These are phyloP conservation scores for Hypomyces perniciosus DNA, from an alignment of 2,329 filamentous ascomycete genomes.

Conservation along the genomic window DNA sequence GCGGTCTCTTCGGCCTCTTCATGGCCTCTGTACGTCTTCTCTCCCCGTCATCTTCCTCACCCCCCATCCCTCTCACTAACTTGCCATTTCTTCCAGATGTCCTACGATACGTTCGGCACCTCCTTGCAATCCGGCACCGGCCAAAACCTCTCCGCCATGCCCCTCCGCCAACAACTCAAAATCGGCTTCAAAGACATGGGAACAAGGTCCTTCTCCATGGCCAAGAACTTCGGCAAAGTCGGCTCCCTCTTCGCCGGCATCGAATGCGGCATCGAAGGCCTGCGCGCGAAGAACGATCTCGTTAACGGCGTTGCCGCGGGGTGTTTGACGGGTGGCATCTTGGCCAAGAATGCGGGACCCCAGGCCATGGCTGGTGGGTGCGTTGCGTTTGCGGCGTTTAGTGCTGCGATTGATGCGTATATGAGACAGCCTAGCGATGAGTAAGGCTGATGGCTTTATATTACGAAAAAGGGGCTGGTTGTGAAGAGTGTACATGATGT, in stretches of 20 bases:
- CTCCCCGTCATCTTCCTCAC: background rate
- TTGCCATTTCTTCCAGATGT: slow-evolving; percentile 59
- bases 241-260: slow-evolving; percentile 87
- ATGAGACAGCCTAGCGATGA: slow-evolving; percentile 72
- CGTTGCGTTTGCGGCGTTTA: slow-evolving; percentile 89
- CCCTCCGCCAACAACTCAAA: slow-evolving; percentile 75
- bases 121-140: slow-evolving; percentile 32
- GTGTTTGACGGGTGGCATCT: slow-evolving; percentile 82
- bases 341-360: slow-evolving; percentile 82
- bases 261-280: slow-evolving; percentile 91
- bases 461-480: slow-evolving; percentile 1
- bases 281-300: slow-evolving; percentile 89
- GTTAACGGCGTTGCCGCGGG: slow-evolving; percentile 82
- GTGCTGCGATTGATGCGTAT: slow-evolving; percentile 84
- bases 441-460: slow-evolving; percentile 20
- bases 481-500: slow-evolving; percentile 4
- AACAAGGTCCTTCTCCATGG: slow-evolving; percentile 69
- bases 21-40: slow-evolving; percentile 80
- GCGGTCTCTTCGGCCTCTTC: slow-evolving; percentile 91
- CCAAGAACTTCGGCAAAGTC: slow-evolving; percentile 92
- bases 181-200: slow-evolving; percentile 95
- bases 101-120: slow-evolving; percentile 83
- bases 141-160: slow-evolving; percentile 52
- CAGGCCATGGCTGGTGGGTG: slow-evolving; percentile 85
- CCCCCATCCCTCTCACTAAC: slow-evolving; percentile 11